Evolutionary conservation across 2,329 filamentous ascomycete genomes (phyloP), one percentile per base, ranked within the genome.

Genomic region (Colletotrichum sp.): DNA sequence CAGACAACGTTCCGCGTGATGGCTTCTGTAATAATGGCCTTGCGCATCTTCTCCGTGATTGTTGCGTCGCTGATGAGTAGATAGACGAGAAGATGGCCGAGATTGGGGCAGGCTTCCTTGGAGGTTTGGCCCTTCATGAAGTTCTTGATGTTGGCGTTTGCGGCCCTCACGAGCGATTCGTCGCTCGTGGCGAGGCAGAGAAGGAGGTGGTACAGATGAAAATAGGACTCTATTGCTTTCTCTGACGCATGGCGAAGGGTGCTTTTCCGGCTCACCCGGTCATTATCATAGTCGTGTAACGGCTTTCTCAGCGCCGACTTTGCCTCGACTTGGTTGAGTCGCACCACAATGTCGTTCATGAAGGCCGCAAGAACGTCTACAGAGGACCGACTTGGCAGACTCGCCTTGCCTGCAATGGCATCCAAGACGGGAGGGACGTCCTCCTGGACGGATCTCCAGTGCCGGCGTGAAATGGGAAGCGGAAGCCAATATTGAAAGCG

Each of bases 181-280:
- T 86, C 69, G 22, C 85, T 83, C 2, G 83, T 85, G 0, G 88
- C 87, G 2, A 89, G 79, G 72, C 88, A 90, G 13, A 90, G 81
- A 0, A 90, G 83, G 0, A 90, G 80, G 79, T 90, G 89, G 78
- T 88, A 89, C 19, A 90, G 84, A 69, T 88, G 85, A 76, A 90
- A 90, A 79, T 90, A 90, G 0, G 88, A 87, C 77, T 89, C 86
- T 6, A 90, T 88, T 6, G 88, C 89, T 81, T 90, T 90, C 76
- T 90, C 89, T 0, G 87, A 90, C 0, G 87, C 87, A 63, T 89
- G 86, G 1, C 81, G 84, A 22, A 90, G 82, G 0, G 85, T 87
- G 69, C 86, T 88, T 44, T 82, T 84, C 3, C 71, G 22, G 13
- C 79, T 73, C 25, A 8, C 19, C 19, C 25, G 15, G 22, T n/a